Base-by-base conservation (phyloP, 805 yeast genomes). In the Pichia exigua region DNA sequence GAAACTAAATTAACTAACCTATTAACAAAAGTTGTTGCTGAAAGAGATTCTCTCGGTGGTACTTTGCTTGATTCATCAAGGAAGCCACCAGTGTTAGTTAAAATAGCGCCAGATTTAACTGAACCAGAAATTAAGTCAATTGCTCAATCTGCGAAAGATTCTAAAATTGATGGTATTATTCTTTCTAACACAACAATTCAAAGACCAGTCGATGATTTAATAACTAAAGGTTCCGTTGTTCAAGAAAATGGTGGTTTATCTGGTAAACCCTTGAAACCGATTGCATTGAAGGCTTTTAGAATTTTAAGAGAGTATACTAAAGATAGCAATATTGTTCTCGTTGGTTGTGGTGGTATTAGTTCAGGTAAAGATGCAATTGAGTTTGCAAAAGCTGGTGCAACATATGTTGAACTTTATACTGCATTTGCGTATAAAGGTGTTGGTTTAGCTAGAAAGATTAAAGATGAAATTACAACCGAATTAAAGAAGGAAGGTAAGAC, bases 341-440 rank as follows among this genome's bases (percentile, higher is more conserved):
- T 92, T 57, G 98, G 98, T 35, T 90, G 97, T 69, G 98, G 98
- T 52, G 98, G 98, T 58, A 89, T 92, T 59, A 74, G 85, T n/a
- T 70, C 74, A 24, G 98, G 96, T 51, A 75, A 81, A 57, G 98
- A 92, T 64, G 97, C 91, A 0, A 71, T 91, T 46, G 97, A 91
- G 58, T 92, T 84, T 67, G 96, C 94, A 35, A 81, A 80, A 62
- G 96, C 97, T 1, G 98, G 98, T 52, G 98, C 98, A 15, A 77
- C 85, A n/a, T 87, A 83, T 65, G 81, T 92, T 46, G 87, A 92
- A 68, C 66, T 90, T 50, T 89, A 90, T 71, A 91, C 98, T 3
- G 82, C 95, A 1, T 87, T 87, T 66, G 97, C 95, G 0, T 92
- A 88, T 73, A 82, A 81, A 63, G 98, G 98, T 1, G 97, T 97